phyloP scores from a whole-genome alignment of 768 basidiomycete genomes.

The Mycena galericulata region DNA sequence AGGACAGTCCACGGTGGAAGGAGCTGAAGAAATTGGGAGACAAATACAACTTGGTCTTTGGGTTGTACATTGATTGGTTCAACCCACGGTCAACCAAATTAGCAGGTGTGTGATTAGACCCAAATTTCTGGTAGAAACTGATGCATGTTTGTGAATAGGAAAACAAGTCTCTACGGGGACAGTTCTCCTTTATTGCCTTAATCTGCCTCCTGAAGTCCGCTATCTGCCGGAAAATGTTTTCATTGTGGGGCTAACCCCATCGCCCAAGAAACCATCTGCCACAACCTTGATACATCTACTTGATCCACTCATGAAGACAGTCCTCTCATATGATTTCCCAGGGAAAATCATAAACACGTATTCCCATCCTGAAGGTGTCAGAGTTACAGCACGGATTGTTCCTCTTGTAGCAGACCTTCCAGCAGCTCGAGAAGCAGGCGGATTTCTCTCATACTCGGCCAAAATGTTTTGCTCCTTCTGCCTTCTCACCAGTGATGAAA shows the following conservation, averaged over 20 bases:
- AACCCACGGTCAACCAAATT: constrained; percentile 39
- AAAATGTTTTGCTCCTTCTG: constrained; percentile 38
- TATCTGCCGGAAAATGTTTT: constrained; percentile 42
- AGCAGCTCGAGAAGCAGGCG: constrained; percentile 32
- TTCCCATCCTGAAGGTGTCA: constrained; percentile 32
- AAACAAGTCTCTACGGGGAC: constrained; percentile 31
- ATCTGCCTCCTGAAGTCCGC: constrained; percentile 40
- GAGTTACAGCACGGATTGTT: constrained; percentile 26
- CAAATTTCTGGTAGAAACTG: background rate
- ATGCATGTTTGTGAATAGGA: background rate
- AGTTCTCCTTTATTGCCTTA: constrained; percentile 39
- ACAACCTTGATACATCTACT: constrained; percentile 25
- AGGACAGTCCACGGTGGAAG: constrained; percentile 31
- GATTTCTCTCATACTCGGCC: constrained; percentile 31
- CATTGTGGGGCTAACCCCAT: constrained; percentile 43
- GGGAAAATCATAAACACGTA: constrained; percentile 26
- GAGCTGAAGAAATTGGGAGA: background rate
- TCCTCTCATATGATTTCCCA: constrained; percentile 22
- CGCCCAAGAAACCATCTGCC: constrained; percentile 38
- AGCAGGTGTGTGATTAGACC: constrained; percentile 29
- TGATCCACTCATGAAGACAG: constrained; percentile 18
- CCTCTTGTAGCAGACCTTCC: constrained; percentile 35
- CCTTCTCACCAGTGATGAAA: constrained; percentile 18
- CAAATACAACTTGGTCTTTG: constrained; percentile 35
- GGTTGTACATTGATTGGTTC: constrained; percentile 42